Evolutionary conservation across 73 alveolate species (phyloP).

Genomic region (Uronychia setigera): DNA sequence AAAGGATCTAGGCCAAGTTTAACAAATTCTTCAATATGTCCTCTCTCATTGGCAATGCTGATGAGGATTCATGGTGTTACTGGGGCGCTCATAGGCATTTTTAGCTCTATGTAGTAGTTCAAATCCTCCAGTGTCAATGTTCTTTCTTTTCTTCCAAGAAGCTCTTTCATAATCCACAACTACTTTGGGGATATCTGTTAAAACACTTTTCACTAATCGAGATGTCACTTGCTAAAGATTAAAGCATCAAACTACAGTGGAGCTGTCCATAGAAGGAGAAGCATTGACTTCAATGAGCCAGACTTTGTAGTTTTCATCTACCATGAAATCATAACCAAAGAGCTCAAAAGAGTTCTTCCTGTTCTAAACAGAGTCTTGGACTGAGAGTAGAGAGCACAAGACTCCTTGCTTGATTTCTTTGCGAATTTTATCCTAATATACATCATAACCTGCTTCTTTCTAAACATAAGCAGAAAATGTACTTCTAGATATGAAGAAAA

Average conservation of each 20-base stretch:
- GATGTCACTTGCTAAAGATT: conserved; percentile 77
- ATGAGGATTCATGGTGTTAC: too few species aligned
- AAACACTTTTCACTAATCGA: conserved; percentile 74
- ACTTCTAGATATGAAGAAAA: conserved; percentile 79
- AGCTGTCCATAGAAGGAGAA: conserved; percentile 92
- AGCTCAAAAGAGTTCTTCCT: conserved; percentile 92
- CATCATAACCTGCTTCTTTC: conserved; percentile 3
- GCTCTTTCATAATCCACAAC: conserved; percentile 88
- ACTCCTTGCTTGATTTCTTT: conserved; percentile 31
- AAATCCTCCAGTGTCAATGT: too few species aligned
- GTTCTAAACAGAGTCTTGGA: conserved; percentile 88
- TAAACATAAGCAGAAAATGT: conserved; percentile 50
- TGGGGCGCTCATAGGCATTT: too few species aligned
- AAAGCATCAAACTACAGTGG: conserved; percentile 61
- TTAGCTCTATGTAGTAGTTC: too few species aligned
- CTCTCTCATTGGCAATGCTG: too few species aligned
- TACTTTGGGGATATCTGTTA: conserved; percentile 85
- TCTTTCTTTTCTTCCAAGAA: conserved; percentile 76
- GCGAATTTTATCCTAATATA: conserved; percentile 23
- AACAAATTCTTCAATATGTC: too few species aligned
- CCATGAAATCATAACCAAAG: conserved; percentile 96
- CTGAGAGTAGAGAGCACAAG: conserved; percentile 82
- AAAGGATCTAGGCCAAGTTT: too few species aligned
- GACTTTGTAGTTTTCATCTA: conserved; percentile 82
- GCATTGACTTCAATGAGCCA: conserved; percentile 93